Evolutionary conservation across 176 grass and related monocot species (phyloP), one percentile per base, ranked within the genome.

Genomic region (Areca catechu): DNA sequence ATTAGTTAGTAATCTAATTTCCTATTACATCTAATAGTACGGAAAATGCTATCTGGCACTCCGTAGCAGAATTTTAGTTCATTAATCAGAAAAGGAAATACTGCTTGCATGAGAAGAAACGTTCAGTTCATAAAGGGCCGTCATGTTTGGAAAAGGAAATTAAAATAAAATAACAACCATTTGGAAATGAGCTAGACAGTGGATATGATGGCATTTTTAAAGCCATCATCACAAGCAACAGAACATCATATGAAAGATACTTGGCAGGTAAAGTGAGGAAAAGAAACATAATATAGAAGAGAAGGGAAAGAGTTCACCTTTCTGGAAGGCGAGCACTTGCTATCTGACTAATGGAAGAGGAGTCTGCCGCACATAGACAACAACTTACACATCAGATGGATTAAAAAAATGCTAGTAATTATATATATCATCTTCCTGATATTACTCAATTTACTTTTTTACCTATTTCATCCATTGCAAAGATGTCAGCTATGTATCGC

Each of bases 281-380:
- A 58, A 49, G 7, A 19, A 25, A 16, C 14, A 19, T 48, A 17
- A 49, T 20, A 50, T 14, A 25, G 18, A 51, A 15, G 22, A 49
- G 37, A 24, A 10, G 1, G 34, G 2, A 43, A 43, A 59, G 24
- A 15, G 27, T 7, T 83, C 64, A 95, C 93, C 87, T 87, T 82
- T 97, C 93, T 49, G 93, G 78, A 66, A 97, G 93, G 21, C 87
- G 74, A 25, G 87, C 78, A 80, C 84, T 97, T 72, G 87, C 80
- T 54, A 97, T 80, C 56, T 88, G 93, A 79, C 70, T 82, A 29
- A 97, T 63, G 16, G 81, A 85, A 63, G 92, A 75, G 19, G 73
- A 88, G 63, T 97, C 93, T 97, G 74, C 59, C 47, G 49, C 59
- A 76, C 29, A 71, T 20, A 14, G 34, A 43, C 9, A 43, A 43